These are phyloP conservation scores for Diaporthe caulivora DNA, from an alignment of 2,329 filamentous ascomycete genomes.

Conservation along the genomic window DNA sequence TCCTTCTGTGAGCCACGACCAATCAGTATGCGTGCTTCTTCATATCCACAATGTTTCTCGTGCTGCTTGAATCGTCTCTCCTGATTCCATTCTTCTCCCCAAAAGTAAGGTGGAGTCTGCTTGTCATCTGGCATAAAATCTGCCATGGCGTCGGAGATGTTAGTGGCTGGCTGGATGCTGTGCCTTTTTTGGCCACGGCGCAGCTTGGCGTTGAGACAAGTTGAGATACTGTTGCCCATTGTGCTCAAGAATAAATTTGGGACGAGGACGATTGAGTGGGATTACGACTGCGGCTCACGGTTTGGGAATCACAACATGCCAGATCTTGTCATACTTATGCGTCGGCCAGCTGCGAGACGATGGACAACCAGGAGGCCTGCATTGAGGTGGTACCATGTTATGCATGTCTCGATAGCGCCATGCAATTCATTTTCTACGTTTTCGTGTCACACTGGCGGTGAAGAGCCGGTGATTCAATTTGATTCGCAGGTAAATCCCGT, in stretches of 20 bases:
- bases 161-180: conserved; percentile 21
- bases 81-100: conserved; percentile 21
- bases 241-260: background rate
- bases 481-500: conserved; percentile 27
- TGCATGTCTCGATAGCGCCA: conserved; percentile 21
- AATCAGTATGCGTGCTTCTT: conserved; percentile 21
- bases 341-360: background rate
- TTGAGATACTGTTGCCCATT: conserved; percentile 16
- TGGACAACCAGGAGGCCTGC: background rate
- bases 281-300: background rate
- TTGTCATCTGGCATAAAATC: conserved; percentile 3
- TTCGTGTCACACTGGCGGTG: conserved; percentile 31
- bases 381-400: conserved; percentile 17
- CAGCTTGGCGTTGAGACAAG: conserved; percentile 5
- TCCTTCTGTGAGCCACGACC: background rate
- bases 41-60: conserved; percentile 22
- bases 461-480: background rate
- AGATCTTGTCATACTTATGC: conserved; percentile 25
- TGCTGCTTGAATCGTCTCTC: conserved; percentile 22
- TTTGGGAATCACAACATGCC: background rate
- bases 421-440: conserved; percentile 28
- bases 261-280: background rate
- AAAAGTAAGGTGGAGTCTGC: conserved; percentile 11
- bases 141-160: conserved; percentile 15
- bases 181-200: background rate